Conservation (phyloP, 768 basidiomycete genomes). For the Termitomyces titanicus region DNA sequence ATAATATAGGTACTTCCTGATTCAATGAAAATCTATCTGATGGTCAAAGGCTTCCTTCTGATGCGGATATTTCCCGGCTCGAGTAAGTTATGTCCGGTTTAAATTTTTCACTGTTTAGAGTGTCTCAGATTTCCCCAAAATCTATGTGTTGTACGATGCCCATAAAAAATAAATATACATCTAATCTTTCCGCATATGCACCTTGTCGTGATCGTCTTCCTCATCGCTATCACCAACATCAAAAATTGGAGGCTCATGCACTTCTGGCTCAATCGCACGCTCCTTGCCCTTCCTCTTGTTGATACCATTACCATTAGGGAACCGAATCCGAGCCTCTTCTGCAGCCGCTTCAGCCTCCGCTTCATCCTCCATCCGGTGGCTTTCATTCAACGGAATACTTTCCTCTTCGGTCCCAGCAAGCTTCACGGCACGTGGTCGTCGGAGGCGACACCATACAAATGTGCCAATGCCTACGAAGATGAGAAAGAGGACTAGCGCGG, state of each 20-base stretch:
- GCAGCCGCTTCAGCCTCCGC: constrained; percentile 24
- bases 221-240: constrained; percentile 57
- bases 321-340: constrained; percentile 24
- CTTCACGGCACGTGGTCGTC: constrained; percentile 39
- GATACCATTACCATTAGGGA: constrained; percentile 4
- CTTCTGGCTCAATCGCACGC: constrained; percentile 29
- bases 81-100: too few relatives aligned
- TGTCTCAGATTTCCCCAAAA: neutral
- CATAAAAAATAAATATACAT: neutral
- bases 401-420: constrained; percentile 53
- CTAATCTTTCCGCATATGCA: constrained; percentile 1
- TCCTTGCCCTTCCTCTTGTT: constrained; percentile 45
- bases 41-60: neutral
- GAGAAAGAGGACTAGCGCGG: constrained; percentile 77
- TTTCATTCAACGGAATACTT: constrained; percentile 59
- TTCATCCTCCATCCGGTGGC: constrained; percentile 44
- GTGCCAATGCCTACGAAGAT: constrained; percentile 63
- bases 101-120: too few relatives aligned
- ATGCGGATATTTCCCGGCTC: too few relatives aligned
- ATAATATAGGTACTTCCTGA: constrained; percentile 20
- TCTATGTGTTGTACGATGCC: neutral
- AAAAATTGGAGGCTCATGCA: constrained; percentile 42
- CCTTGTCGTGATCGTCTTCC: constrained; percentile 41
- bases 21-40: neutral
- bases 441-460: constrained; percentile 77